phyloP scores from a whole-genome alignment of 768 basidiomycete genomes.

The Hericium rajendrae region DNA sequence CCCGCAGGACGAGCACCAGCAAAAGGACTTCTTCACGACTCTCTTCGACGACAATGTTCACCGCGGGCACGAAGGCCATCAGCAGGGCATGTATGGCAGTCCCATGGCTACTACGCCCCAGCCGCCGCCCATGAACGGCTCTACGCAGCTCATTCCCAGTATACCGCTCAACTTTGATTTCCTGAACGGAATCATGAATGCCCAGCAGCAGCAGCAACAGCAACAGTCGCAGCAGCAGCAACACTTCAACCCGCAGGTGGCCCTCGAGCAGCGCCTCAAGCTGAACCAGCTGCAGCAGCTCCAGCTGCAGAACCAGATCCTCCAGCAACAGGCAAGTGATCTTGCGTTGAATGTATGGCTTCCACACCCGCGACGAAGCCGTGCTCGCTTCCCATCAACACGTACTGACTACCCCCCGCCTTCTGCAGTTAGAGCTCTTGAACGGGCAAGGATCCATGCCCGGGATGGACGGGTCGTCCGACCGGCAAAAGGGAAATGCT shows the following conservation, averaged over 20 bases:
- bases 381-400: not conserved
- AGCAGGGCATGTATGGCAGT: constrained; percentile 11
- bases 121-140: constrained; percentile 10
- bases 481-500: constrained; percentile 15
- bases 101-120: constrained; percentile 5
- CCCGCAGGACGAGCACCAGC: constrained; percentile 12
- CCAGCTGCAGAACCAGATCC: constrained; percentile 75
- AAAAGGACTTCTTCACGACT: constrained; percentile 21
- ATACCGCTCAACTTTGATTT: constrained; percentile 33
- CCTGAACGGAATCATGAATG: constrained; percentile 42
- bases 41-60: constrained; percentile 17
- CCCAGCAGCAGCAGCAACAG: constrained; percentile 25
- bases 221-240: constrained; percentile 15
- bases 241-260: constrained; percentile 33
- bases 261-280: constrained; percentile 72
- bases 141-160: constrained; percentile 12
- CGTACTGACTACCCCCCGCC: not conserved
- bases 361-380: constrained; percentile 4
- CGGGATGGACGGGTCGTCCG: constrained; percentile 19
- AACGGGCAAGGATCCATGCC: constrained; percentile 26
- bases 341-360: not conserved
- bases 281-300: constrained; percentile 69
- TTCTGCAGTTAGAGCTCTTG: constrained; percentile 21
- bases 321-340: constrained; percentile 73
- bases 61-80: constrained; percentile 13